Evolutionary conservation across 202 grass and related monocot genomes (phyloP).

Genomic region (Sporobolus alterniflorus): DNA sequence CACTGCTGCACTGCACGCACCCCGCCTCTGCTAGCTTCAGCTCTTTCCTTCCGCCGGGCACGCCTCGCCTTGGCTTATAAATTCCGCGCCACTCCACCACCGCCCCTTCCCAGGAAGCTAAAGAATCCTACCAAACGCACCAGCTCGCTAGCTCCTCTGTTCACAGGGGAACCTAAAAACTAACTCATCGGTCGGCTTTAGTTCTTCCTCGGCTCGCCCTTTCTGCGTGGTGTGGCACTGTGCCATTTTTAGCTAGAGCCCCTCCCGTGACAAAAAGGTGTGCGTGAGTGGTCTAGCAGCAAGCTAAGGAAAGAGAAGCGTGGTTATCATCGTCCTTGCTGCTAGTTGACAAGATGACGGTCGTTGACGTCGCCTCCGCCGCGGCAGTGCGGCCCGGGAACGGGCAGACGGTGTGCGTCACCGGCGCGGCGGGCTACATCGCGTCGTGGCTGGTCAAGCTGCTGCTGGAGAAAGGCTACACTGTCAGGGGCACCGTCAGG

Average conservation of each 20-base stretch:
- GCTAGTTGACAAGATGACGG: conserved; percentile 48
- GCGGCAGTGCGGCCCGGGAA: conserved; percentile 11
- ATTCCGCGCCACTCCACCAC: conserved; percentile 14
- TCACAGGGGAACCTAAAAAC: conserved; percentile 20
- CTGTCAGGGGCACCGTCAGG: conserved; percentile 90
- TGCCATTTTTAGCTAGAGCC: not conserved
- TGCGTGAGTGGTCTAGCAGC: not conserved
- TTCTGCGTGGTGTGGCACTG: not conserved
- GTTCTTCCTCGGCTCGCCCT: not conserved
- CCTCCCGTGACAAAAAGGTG: not conserved
- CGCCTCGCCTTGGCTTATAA: conserved; percentile 16
- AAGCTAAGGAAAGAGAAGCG: not conserved
- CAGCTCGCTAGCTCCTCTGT: not conserved
- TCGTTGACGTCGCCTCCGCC: conserved; percentile 35
- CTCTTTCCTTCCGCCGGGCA: no score
- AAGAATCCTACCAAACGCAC: conserved; percentile 59
- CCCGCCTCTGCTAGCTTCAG: no score
- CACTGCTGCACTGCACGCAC: not conserved
- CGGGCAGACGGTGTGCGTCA: conserved; percentile 86
- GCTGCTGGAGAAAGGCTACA: conserved; percentile 86
- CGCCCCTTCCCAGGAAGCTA: not conserved
- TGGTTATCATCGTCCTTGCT: conserved; percentile 19
- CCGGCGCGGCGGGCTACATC: conserved; percentile 89
- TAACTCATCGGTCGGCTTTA: not conserved
- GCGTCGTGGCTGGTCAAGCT: conserved; percentile 94